phyloP scores from a whole-genome alignment of 2,329 filamentous ascomycete species.

The Tolypocladium tropicale region DNA sequence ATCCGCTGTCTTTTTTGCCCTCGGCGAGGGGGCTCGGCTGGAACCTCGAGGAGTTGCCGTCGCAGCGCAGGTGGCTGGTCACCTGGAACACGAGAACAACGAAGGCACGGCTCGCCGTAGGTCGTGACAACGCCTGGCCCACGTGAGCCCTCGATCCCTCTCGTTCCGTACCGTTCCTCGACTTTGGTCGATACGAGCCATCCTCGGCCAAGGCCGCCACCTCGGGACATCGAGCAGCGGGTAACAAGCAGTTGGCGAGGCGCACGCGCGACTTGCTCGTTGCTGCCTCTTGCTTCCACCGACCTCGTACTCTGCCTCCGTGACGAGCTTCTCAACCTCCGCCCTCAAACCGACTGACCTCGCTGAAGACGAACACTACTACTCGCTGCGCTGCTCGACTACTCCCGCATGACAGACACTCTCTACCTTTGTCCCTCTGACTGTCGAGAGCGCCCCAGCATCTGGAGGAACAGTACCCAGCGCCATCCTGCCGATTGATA shows the following conservation, averaged over 20 bases:
- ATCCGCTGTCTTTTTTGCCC: background rate
- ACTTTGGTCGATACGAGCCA: background rate
- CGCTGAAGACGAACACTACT: background rate
- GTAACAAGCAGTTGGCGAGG: background rate
- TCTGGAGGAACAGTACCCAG: background rate
- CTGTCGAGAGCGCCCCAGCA: background rate
- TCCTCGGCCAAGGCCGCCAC: background rate
- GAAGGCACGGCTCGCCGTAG: background rate
- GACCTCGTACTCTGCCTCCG: background rate
- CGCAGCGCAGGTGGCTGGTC: background rate
- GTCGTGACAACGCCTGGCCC: background rate
- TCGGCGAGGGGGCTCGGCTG: background rate
- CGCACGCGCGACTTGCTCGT: background rate
- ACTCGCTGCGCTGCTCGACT: background rate
- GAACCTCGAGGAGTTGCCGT: background rate
- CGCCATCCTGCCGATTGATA: background rate
- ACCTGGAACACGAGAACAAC: background rate
- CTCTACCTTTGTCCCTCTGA: background rate
- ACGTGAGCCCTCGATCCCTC: background rate
- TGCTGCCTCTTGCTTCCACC: background rate
- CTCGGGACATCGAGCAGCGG: background rate
- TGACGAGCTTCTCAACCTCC: background rate
- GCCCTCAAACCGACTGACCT: background rate
- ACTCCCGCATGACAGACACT: background rate
- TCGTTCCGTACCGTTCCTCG: background rate